These are phyloP conservation scores for Aspergillus neoniger DNA, from an alignment of 2,329 filamentous ascomycete species.

Conservation along the genomic window DNA sequence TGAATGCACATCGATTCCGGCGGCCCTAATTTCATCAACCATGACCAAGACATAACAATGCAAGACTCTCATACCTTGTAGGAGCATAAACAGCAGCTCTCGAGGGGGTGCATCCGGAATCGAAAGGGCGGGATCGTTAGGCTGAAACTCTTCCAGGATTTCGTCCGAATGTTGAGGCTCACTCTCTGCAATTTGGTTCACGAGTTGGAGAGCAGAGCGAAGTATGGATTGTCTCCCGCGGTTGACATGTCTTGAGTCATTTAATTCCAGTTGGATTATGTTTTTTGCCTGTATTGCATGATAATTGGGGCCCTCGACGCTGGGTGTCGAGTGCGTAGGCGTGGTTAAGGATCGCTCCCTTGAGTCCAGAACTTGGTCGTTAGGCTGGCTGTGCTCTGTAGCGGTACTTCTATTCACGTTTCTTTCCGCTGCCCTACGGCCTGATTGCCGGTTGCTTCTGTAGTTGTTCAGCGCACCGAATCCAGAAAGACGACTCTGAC, in stretches of 20 bases:
- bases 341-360: background rate
- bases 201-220: constrained; percentile 24
- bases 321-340: background rate
- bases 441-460: no score
- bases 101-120: constrained; percentile 18
- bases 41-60: background rate
- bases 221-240: constrained; percentile 24
- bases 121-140: constrained; percentile 6
- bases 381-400: no score
- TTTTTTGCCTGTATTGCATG: constrained; percentile 27
- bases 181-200: constrained; percentile 21
- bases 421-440: no score
- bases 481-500: no score
- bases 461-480: no score
- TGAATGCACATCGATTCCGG: constrained; percentile 8
- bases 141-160: background rate
- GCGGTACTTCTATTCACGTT: no score
- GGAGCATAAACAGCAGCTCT: constrained; percentile 30
- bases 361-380: background rate
- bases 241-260: constrained; percentile 19
- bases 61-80: constrained; percentile 12
- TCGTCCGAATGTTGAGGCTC: background rate
- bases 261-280: constrained; percentile 28
- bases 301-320: constrained; percentile 23
- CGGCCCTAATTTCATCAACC: background rate